These are phyloP conservation scores for Adenanthera pavonina DNA, from an alignment of 306 rosid species.

Conservation along the genomic window DNA sequence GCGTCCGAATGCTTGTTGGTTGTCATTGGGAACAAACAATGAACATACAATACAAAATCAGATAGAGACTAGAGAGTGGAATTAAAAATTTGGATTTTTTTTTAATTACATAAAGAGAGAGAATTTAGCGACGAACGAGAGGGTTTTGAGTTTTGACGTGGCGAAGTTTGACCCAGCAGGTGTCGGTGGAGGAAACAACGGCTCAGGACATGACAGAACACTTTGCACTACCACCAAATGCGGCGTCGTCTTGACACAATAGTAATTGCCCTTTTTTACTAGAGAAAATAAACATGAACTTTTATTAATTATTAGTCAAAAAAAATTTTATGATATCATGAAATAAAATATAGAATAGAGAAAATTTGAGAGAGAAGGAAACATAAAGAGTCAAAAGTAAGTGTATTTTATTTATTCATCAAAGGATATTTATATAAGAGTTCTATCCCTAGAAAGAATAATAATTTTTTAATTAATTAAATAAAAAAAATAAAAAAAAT, in stretches of 20 bases:
- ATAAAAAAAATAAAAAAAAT: too few species aligned
- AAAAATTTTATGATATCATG: too few species aligned
- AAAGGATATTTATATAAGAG: too few species aligned
- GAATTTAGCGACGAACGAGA: not conserved
- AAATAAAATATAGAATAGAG: too few species aligned
- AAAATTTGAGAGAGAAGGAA: too few species aligned
- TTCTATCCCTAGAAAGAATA: too few species aligned
- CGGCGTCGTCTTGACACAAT: constrained; percentile 21
- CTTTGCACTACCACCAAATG: not conserved
- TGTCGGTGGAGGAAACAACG: constrained; percentile 29
- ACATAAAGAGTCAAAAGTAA: too few species aligned
- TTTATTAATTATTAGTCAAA: too few species aligned
- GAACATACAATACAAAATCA: not conserved
- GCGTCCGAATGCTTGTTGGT: not conserved
- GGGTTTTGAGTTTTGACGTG: constrained; percentile 6
- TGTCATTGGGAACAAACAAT: not conserved
- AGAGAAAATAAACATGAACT: too few species aligned
- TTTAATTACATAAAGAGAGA: not conserved
- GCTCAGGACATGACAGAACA: not conserved
- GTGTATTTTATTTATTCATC: too few species aligned
- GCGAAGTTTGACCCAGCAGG: not conserved
- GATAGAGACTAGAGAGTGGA: too few species aligned
- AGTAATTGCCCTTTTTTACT: not conserved
- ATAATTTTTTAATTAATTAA: too few species aligned
- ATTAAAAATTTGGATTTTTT: not conserved